Conservation (phyloP, 176 grass and related monocot species). For the Oryza meyeriana region DNA sequence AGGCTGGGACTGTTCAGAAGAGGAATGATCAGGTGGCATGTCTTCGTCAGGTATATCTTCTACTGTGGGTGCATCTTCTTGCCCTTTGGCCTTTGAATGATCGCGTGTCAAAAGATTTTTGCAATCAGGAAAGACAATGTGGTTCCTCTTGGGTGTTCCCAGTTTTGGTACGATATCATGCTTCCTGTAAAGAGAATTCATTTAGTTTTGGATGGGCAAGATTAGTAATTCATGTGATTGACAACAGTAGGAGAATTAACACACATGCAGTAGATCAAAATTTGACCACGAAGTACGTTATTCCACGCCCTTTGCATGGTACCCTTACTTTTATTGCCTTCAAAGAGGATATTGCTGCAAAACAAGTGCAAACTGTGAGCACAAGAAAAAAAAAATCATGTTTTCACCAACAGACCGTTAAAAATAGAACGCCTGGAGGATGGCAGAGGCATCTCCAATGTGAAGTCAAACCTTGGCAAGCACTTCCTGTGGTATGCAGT, state of each 20-base stretch:
- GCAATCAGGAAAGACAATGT: constrained; percentile 59
- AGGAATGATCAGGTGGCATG: neutral
- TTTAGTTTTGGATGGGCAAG: neutral
- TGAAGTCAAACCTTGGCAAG: constrained; percentile 61
- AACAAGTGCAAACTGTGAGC: constrained; percentile 18
- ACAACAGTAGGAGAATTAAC: constrained; percentile 20
- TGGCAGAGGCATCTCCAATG: neutral
- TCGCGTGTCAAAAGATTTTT: neutral
- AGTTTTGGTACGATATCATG: constrained; percentile 51
- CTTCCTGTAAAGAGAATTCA: constrained; percentile 47
- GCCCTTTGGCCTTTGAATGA: neutral
- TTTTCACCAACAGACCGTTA: neutral
- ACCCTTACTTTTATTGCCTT: neutral
- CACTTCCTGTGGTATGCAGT: constrained; percentile 68
- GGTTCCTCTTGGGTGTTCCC: constrained; percentile 50
- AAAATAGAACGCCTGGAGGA: neutral
- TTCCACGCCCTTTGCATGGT: constrained; percentile 66
- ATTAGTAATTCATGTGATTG: neutral
- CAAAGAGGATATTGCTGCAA: constrained; percentile 48
- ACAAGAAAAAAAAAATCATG: neutral
- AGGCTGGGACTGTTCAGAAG: neutral
- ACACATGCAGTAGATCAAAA: constrained; percentile 84
- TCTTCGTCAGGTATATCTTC: neutral
- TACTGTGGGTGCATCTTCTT: neutral
- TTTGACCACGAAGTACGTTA: constrained; percentile 43